These are phyloP conservation scores for Coemansia sp. DNA, from an alignment of 192 early-diverging fungal species.

Conservation along the genomic window DNA sequence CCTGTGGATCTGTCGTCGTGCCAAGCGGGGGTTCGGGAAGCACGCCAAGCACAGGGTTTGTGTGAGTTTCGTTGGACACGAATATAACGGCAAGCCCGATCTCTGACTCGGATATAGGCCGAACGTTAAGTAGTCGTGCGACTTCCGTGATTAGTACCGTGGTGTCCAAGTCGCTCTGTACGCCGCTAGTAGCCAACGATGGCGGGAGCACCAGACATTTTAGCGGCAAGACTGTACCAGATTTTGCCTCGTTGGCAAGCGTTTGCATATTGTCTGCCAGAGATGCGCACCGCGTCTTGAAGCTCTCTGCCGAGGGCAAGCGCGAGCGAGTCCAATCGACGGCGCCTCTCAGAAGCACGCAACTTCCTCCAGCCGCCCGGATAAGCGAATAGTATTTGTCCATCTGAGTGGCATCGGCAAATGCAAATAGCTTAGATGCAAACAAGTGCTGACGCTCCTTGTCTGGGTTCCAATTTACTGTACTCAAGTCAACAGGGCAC, in stretches of 20 bases:
- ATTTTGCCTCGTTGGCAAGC: neutral
- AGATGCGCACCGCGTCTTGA: neutral
- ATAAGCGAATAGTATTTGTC: conserved; percentile 23
- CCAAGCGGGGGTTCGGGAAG: neutral
- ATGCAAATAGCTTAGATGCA: conserved; percentile 18
- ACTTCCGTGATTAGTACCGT: conserved; percentile 5
- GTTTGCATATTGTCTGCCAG: conserved; percentile 2
- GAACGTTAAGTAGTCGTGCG: conserved; percentile 13
- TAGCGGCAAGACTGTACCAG: neutral
- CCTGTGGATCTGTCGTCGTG: neutral
- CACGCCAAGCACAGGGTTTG: conserved; percentile 16
- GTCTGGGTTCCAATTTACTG: conserved; percentile 22
- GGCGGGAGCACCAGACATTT: conserved; percentile 20
- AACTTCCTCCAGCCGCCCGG: conserved; percentile 17
- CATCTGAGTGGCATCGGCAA: conserved; percentile 26
- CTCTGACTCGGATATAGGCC: conserved; percentile 46
- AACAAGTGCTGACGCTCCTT: conserved; percentile 27
- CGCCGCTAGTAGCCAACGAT: neutral
- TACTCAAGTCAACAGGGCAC: conserved; percentile 28
- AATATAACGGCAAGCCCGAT: conserved; percentile 40
- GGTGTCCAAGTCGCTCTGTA: neutral
- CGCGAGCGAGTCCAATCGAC: neutral
- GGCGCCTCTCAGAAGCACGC: neutral
- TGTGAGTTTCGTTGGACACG: conserved; percentile 29
- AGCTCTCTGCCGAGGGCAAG: neutral